Evolutionary conservation across 106 monocot species (phyloP).

Genomic region (Iris macrosiphon): DNA sequence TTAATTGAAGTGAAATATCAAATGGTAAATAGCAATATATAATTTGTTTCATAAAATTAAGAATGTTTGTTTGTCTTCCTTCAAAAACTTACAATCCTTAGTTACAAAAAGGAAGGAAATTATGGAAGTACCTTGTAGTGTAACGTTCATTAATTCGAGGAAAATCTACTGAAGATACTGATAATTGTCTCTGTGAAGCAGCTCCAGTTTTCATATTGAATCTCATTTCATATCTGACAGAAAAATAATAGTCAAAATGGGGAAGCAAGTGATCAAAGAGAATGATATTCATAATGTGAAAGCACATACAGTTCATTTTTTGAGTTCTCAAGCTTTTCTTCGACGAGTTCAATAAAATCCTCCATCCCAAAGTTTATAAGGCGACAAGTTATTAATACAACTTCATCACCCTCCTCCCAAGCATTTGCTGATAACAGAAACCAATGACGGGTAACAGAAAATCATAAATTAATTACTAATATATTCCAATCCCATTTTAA

Average conservation of each 20-base stretch:
- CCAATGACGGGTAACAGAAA: neutral
- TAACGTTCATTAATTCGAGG: slow-evolving; percentile 84
- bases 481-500: neutral
- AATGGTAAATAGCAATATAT: no score
- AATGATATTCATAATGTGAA: neutral
- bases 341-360: slow-evolving; percentile 36
- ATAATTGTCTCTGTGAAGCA: slow-evolving; percentile 75
- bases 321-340: slow-evolving; percentile 43
- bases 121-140: slow-evolving; percentile 68
- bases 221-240: slow-evolving; percentile 83
- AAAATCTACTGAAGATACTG: slow-evolving; percentile 77
- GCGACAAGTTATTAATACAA: slow-evolving; percentile 75
- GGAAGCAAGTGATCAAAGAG: neutral
- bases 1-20: no score
- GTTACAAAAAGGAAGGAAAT: no score
- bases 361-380: slow-evolving; percentile 68
- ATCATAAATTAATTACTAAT: neutral
- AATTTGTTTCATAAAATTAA: no score
- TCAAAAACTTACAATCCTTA: no score
- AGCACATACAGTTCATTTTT: slow-evolving; percentile 58
- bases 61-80: no score
- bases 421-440: slow-evolving; percentile 33
- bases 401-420: slow-evolving; percentile 88
- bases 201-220: slow-evolving; percentile 83
- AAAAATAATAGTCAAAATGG: neutral